A percentile compares a stretch with the other conserved stretches of the same genome.
Conservation (phyloP, 2,329 filamentous ascomycete species). For the Colletotrichum zoysiae region DNA sequence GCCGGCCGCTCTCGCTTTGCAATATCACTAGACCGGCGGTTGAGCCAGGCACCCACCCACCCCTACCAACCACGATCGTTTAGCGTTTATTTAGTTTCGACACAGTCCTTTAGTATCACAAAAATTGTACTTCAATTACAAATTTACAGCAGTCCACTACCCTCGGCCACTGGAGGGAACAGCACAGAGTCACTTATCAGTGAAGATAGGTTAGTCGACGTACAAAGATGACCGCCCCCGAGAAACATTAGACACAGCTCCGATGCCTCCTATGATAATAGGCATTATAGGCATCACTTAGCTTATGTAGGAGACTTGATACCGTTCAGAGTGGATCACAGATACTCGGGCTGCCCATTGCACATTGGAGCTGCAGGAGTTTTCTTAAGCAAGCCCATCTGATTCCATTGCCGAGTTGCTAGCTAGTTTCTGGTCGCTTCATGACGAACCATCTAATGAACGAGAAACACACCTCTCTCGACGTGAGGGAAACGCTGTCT, state of each 20-base stretch:
- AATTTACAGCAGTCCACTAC: rapidly evolving
- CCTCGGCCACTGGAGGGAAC: no score
- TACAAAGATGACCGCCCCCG: not conserved
- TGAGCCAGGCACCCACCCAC: not conserved
- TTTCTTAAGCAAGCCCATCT: not conserved
- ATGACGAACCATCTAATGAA: not conserved
- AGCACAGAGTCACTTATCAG: not conserved
- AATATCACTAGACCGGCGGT: no score
- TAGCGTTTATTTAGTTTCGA: not conserved
- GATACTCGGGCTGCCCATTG: not conserved
- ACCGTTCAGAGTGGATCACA: no score
- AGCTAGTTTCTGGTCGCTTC: not conserved
- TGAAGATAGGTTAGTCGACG: not conserved
- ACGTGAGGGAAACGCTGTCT: not conserved
- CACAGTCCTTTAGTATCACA: not conserved
- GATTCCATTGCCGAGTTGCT: not conserved
- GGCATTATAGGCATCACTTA: no score
- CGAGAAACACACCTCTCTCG: not conserved
- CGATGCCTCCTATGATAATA: not conserved
- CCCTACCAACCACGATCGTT: not conserved
- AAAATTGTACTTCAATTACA: rapidly evolving
- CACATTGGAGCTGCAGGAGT: not conserved
- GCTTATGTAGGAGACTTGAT: not conserved
- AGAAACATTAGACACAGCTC: not conserved
- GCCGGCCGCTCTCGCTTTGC: not conserved